Conservation (phyloP, 2,329 filamentous ascomycete genomes). For the Ascomycota sp. region DNA sequence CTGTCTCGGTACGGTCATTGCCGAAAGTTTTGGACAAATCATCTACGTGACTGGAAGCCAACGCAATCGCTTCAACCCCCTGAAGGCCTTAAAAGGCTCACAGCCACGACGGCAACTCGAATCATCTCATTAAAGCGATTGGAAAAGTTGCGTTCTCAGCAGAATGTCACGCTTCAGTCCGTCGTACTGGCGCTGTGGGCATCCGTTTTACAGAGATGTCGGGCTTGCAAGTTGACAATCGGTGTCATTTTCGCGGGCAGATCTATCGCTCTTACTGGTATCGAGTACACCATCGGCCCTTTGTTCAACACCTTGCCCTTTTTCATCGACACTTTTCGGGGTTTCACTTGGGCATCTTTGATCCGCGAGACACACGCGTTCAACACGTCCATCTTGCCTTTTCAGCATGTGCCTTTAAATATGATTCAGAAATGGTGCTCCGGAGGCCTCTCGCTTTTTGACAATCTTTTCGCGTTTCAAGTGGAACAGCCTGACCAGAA, state of each 20-base stretch:
- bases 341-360: slow-evolving; percentile 34
- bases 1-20: slow-evolving; percentile 22
- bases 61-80: slow-evolving; percentile 4
- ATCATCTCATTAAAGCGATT: slow-evolving; percentile 20
- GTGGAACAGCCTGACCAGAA: slow-evolving; percentile 15
- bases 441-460: slow-evolving; percentile 41
- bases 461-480: slow-evolving; percentile 67
- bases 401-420: slow-evolving; percentile 51
- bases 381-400: slow-evolving; percentile 43
- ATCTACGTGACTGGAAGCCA: slow-evolving; percentile 19
- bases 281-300: slow-evolving; percentile 52
- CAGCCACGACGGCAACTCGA: slow-evolving; percentile 3
- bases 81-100: not conserved
- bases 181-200: slow-evolving; percentile 57
- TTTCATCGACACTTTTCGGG: slow-evolving; percentile 20
- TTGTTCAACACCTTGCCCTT: slow-evolving; percentile 81
- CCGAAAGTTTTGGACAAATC: slow-evolving; percentile 42
- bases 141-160: slow-evolving; percentile 26
- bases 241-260: slow-evolving; percentile 65
- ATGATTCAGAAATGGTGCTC: slow-evolving; percentile 62
- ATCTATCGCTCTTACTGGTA: slow-evolving; percentile 40
- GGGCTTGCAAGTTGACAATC: slow-evolving; percentile 27
- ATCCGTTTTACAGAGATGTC: slow-evolving; percentile 31
- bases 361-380: slow-evolving; percentile 46
- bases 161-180: slow-evolving; percentile 59